Evolutionary conservation across 805 yeast species (phyloP).

Genomic region (Cephaloascus albidus): DNA sequence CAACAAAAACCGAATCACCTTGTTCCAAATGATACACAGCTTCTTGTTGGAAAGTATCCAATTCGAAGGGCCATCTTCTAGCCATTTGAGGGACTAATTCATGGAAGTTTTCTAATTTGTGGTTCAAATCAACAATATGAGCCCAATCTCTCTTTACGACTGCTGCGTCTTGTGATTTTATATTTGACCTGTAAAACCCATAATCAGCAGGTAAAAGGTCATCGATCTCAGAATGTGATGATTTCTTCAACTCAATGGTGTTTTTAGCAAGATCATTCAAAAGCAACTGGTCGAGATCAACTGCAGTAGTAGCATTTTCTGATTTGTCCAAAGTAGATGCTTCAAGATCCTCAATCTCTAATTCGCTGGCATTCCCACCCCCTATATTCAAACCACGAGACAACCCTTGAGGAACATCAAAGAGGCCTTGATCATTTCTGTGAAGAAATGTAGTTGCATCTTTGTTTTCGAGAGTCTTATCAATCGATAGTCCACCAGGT

Average conservation of each 20-base stretch:
- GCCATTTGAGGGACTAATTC: slow-evolving; percentile 93
- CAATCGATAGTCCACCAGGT: slow-evolving; percentile 66
- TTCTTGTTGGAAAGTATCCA: slow-evolving; percentile 93
- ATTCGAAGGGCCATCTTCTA: slow-evolving; percentile 86
- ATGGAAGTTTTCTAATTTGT: slow-evolving; percentile 71
- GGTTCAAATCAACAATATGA: slow-evolving; percentile 83
- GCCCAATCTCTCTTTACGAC: slow-evolving; percentile 71
- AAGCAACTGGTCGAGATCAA: slow-evolving; percentile 2
- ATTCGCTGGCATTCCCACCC: slow-evolving; percentile 1
- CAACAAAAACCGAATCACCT: slow-evolving; percentile 97
- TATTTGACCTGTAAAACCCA: slow-evolving; percentile 22
- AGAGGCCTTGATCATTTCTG: slow-evolving; percentile 65
- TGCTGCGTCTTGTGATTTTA: slow-evolving; percentile 8
- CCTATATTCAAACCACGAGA: slow-evolving; percentile 50
- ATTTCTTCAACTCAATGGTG: slow-evolving; percentile 5
- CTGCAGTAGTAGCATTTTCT: slow-evolving; percentile 4
- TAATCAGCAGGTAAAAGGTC: slow-evolving; percentile 40
- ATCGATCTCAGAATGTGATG: slow-evolving; percentile 23
- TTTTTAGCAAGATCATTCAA: too few relatives aligned
- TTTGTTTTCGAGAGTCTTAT: slow-evolving; percentile 12
- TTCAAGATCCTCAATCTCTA: slow-evolving; percentile 4
- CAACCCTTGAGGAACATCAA: slow-evolving; percentile 78
- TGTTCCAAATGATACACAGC: slow-evolving; percentile 95
- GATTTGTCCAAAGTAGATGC: background rate
- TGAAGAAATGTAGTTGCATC: slow-evolving; percentile 39